Conservation (phyloP, 2,329 filamentous ascomycete genomes). For the Domatiomyces catenatus region DNA sequence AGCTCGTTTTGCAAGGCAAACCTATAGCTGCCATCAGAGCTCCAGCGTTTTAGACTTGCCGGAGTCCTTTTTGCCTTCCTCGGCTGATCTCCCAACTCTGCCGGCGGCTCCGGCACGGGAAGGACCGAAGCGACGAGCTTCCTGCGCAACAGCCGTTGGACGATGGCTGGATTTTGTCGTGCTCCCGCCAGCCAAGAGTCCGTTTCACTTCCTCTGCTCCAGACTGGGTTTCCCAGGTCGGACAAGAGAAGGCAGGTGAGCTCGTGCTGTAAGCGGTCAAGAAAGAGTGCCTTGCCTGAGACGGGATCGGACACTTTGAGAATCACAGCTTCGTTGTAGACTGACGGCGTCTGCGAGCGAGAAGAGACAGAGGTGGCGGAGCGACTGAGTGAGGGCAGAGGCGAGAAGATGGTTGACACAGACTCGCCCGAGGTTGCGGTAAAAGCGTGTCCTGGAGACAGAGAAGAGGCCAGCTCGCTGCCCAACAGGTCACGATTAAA, state of each 20-base stretch:
- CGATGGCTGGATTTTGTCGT: constrained; percentile 50
- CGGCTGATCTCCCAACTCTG: background rate
- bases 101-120: background rate
- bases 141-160: constrained; percentile 8
- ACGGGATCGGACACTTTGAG: constrained; percentile 39
- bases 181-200: constrained; percentile 62
- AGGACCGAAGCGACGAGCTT: constrained; percentile 24
- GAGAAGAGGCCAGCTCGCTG: constrained; percentile 44
- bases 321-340: constrained; percentile 18
- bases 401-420: constrained; percentile 74
- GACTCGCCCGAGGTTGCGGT: constrained; percentile 59
- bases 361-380: constrained; percentile 20
- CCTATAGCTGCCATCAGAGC: background rate
- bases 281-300: constrained; percentile 58
- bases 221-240: constrained; percentile 73
- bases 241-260: constrained; percentile 75
- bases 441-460: constrained; percentile 47
- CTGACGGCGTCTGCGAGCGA: constrained; percentile 18
- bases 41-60: background rate
- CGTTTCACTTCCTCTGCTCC: constrained; percentile 80
- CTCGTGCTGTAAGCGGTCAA: constrained; percentile 60
- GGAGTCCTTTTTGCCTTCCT: background rate
- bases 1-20: background rate
- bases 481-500: constrained; percentile 41
- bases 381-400: constrained; percentile 39